A percentile compares a stretch with the other conserved stretches of the same genome.
Conservation (phyloP, 176 grass and related monocot species). For the Pharus latifolius region DNA sequence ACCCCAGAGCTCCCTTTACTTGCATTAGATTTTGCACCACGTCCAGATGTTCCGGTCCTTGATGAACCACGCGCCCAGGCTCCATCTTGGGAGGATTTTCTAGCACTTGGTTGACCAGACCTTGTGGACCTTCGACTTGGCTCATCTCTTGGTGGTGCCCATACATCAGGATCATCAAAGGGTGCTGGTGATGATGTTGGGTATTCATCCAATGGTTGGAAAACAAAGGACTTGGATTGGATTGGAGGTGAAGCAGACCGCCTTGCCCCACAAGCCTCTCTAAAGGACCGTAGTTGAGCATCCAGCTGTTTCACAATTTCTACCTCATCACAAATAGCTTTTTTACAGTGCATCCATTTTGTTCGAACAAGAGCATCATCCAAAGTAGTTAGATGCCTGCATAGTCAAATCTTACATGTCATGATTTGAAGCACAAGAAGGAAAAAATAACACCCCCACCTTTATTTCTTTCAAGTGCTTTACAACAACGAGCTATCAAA, state of each 20-base stretch:
- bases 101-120: conserved; percentile 34
- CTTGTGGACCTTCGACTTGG: conserved; percentile 51
- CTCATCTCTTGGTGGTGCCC: conserved; percentile 64
- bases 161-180: conserved; percentile 91
- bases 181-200: conserved; percentile 55
- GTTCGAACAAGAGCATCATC: conserved; percentile 49
- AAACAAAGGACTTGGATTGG: conserved; percentile 72
- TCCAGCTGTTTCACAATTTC: conserved; percentile 82
- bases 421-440: conserved; percentile 7
- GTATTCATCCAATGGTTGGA: conserved; percentile 89
- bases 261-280: conserved; percentile 57
- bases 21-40: conserved; percentile 52
- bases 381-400: conserved; percentile 80
- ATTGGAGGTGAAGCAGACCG: conserved; percentile 82
- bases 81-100: conserved; percentile 76
- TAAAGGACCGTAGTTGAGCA: conserved; percentile 61
- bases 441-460: background rate
- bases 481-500: background rate
- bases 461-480: background rate
- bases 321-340: conserved; percentile 75
- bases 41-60: conserved; percentile 47
- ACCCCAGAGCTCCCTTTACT: conserved; percentile 34
- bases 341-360: conserved; percentile 93
- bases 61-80: conserved; percentile 68
- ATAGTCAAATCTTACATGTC: conserved; percentile 1